phyloP scores from a whole-genome alignment of 108 stramenopile genomes.

The Nannochloropsis oceanica region DNA sequence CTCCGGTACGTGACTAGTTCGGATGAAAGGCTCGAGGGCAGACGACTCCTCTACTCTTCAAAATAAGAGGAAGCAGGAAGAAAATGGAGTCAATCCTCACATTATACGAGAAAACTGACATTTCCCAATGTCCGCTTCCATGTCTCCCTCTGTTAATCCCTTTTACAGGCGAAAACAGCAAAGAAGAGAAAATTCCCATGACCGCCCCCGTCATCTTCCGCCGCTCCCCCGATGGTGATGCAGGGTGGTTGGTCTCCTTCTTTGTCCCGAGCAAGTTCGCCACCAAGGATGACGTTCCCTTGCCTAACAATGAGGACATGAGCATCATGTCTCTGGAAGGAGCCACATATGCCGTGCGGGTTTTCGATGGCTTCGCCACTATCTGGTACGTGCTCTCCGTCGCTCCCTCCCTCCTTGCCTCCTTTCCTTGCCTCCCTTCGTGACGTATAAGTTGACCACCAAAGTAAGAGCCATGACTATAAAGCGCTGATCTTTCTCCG shows the following conservation, averaged over 20 bases:
- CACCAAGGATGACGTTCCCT: neutral
- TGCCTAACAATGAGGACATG: neutral
- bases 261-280: neutral
- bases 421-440: neutral
- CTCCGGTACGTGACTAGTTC: neutral
- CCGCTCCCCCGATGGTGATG: neutral
- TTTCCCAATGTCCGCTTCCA: neutral
- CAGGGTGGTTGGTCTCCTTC: neutral
- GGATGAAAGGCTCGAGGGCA: too few relatives aligned
- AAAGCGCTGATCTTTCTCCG: too few relatives aligned
- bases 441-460: too few relatives aligned
- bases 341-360: neutral
- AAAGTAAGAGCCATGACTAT: too few relatives aligned
- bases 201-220: conserved; percentile 3
- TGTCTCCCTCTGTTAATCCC: neutral
- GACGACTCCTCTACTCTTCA: too few relatives aligned
- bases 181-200: neutral
- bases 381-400: neutral
- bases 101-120: neutral
- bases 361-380: neutral
- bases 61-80: too few relatives aligned
- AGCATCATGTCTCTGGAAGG: neutral
- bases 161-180: neutral
- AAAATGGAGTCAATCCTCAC: neutral
- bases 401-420: neutral